phyloP scores from a whole-genome alignment of 1,284 basidiomycete species.

The Porodaedalea pini region DNA sequence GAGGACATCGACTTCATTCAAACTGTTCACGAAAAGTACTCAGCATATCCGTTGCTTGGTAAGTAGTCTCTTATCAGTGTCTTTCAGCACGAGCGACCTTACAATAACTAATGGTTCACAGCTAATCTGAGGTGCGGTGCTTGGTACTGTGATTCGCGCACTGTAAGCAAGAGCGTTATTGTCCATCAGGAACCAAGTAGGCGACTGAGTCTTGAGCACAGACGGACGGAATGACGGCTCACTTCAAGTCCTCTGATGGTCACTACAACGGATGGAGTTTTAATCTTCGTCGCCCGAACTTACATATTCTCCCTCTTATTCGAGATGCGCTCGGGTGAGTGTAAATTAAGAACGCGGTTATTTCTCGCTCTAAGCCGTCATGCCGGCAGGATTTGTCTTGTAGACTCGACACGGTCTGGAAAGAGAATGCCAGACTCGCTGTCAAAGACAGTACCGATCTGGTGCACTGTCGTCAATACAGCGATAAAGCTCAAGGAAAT shows the following conservation, averaged over 20 bases:
- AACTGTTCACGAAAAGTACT: constrained; percentile 54
- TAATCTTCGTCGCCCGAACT: constrained; percentile 81
- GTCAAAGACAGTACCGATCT: constrained; percentile 92
- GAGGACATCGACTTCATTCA: constrained; percentile 74
- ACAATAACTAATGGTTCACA: constrained; percentile 28
- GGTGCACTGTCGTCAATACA: constrained; percentile 90
- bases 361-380: not conserved
- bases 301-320: constrained; percentile 71
- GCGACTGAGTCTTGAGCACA: constrained; percentile 23
- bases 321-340: constrained; percentile 56
- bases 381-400: constrained; percentile 66
- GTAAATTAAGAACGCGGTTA: not conserved
- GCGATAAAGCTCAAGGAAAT: constrained; percentile 43
- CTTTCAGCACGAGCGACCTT: not conserved
- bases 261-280: constrained; percentile 88
- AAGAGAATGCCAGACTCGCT: constrained; percentile 95
- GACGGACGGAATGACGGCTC: constrained; percentile 52
- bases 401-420: constrained; percentile 91
- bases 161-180: constrained; percentile 38
- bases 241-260: constrained; percentile 98
- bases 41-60: constrained; percentile 22
- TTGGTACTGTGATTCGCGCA: constrained; percentile 83
- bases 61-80: constrained; percentile 40
- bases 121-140: constrained; percentile 93
- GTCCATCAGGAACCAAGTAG: constrained; percentile 6